A percentile compares a stretch with the other conserved stretches of the same genome.
These are phyloP conservation scores for Cucumis sativus DNA, from an alignment of 306 rosid genomes.

Conservation along the genomic window DNA sequence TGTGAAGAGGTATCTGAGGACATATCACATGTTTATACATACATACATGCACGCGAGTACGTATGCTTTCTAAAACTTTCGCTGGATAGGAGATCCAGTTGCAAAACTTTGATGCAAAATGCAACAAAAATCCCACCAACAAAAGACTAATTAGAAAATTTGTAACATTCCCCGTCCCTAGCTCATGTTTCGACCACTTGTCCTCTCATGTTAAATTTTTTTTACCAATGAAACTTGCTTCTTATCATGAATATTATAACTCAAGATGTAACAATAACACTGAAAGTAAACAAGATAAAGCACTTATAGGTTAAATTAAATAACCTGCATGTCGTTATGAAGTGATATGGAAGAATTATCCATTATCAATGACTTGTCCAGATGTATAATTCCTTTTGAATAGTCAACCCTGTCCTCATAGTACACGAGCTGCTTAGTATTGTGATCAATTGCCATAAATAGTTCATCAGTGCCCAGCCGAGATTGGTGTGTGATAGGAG, in stretches of 20 bases:
- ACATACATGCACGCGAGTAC: no score
- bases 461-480: conserved; percentile 96
- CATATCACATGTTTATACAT: no score
- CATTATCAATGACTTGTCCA: conserved; percentile 59
- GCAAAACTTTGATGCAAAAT: background rate
- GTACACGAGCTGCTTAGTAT: conserved; percentile 72
- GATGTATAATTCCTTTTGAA: conserved; percentile 51
- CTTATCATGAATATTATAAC: background rate
- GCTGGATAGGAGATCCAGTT: background rate
- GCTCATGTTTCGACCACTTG: background rate
- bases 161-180: background rate
- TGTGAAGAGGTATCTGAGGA: background rate
- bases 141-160: background rate
- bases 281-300: conserved; percentile 16
- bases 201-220: background rate
- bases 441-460: conserved; percentile 80
- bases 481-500: conserved; percentile 68
- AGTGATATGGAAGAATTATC: conserved; percentile 69
- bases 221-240: background rate
- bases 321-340: conserved; percentile 88
- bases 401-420: conserved; percentile 76
- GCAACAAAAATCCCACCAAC: background rate
- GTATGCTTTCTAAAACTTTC: background rate
- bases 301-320: conserved; percentile 8
- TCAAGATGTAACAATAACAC: conserved; percentile 3